Base-by-base conservation (phyloP, 208 protist genomes). In the Acanthamoeba polyphaga region DNA sequence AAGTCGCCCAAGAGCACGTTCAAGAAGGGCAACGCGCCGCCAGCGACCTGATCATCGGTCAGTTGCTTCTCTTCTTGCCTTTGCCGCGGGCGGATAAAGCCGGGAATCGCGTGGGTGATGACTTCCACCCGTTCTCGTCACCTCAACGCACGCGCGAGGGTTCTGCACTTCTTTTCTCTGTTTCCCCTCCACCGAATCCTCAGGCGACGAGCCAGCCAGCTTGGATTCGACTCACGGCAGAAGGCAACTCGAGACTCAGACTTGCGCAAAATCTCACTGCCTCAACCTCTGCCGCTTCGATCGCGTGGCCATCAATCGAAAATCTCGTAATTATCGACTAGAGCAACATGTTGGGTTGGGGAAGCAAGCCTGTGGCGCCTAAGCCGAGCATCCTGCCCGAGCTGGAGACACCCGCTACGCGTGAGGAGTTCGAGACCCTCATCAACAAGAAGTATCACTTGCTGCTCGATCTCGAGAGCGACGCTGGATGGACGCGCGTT, bases 271-370 rank as follows among this genome's bases (percentile, higher is more conserved):
- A 29, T 68, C 27, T n/a, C 62, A 68, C 27, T 68, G 5, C 7
- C 22, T 19, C 22, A 9, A 29, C 62, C 17, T 76, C 24, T 43
- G 29, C 68, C n/a, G 12, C 29, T 76, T 76, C 19, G 68, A 76
- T 46, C 43, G 43, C 53, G 15, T 8, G 15, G 1, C 53, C 13
- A 64, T 64, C 58, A n/a, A 64, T 27, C 58, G 58, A 64, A 78
- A 43, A 12, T n/a, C 24, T 32, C 70, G 29, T 8, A 13, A 38
- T 72, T 78, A 46, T 13, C 70, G 1, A 19, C 15, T 58, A 17
- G 13, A 58, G 53, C 53, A 82, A 82, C 6, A 82, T 82, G 74
- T 53, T 82, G 74, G 74, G 74, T 53, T 82, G 74, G 74, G 74
- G 74, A 43, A 13, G 34, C 22, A 82, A 82, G 74, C 32, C 32